Evolutionary conservation across 805 yeast species (phyloP), one percentile per base, ranked within the genome.

Genomic region (Candida sanyiensis): DNA sequence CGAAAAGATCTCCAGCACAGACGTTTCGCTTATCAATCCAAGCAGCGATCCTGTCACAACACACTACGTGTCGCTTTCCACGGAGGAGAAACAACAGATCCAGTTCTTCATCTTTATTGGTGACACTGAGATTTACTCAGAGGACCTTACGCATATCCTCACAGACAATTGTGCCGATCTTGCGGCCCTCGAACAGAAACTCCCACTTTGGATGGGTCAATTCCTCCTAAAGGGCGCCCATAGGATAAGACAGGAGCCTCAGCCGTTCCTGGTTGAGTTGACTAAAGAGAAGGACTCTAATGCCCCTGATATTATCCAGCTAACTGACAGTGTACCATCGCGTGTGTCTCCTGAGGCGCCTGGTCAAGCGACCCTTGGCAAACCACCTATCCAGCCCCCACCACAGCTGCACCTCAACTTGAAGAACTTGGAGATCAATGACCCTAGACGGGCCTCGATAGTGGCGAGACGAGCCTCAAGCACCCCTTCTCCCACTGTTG

Each of bases 141-240:
- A 70, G 46, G 36, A 35, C 18, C 15, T 39, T 4, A 29, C 32
- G 11, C 24, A 34, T 16, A 16, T 39, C n/a, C 16, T 35, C 20
- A 28, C 33, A 20, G 15, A 12, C 5, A 16, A 24, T 10, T 15
- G 24, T 12, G 15, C 13, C 10, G 27, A 28, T 10, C 13, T 18
- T 15, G 26, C 13, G 11, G 24, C 19, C 9, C 54, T 81, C 13
- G 79, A 74, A 42, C 46, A 54, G 10, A 57, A 63, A 8, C 50
- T 80, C 10, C 89, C 93, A 1, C 67, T 64, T 16, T 83, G 90
- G 90, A 64, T 76, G 7, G 77, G 77, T 1, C 66, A 71, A 19
- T 67, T 72, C 5, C 44, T 83, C 3, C 58, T 81, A 19, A 58
- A 67, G 31, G 72, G 74, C 42, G 63, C 63, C 37, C 64, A 63